Percentiles rank a stretch among this genome's conserved stretches.
These are phyloP conservation scores for Termitomyces sp. DNA, from an alignment of 768 basidiomycete species.

Conservation along the genomic window DNA sequence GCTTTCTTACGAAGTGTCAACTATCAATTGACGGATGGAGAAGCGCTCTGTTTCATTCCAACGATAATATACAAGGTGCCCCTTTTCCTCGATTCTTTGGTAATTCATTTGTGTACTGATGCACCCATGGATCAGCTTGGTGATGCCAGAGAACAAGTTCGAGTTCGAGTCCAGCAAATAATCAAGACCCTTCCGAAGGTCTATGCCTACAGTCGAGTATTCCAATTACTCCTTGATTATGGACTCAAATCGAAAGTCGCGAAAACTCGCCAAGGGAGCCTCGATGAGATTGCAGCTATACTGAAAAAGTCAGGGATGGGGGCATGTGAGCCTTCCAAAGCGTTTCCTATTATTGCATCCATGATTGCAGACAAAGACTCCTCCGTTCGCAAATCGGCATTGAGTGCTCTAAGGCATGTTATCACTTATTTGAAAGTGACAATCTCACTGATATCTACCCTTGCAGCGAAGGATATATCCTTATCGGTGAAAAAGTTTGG, in stretches of 20 bases:
- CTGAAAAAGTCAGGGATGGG: constrained; percentile 80
- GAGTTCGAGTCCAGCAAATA: constrained; percentile 76
- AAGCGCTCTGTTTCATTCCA: constrained; percentile 86
- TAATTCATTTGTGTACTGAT: background rate
- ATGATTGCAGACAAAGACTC: constrained; percentile 91
- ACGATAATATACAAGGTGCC: constrained; percentile 86
- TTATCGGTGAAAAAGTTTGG: constrained; percentile 88
- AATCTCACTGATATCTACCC: constrained; percentile 6
- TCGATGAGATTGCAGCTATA: constrained; percentile 78
- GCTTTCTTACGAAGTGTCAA: constrained; percentile 68
- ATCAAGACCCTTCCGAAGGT: constrained; percentile 84
- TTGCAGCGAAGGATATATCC: constrained; percentile 72
- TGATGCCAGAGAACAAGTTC: constrained; percentile 82
- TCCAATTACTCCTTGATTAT: constrained; percentile 83
- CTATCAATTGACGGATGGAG: constrained; percentile 80
- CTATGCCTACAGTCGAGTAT: constrained; percentile 90
- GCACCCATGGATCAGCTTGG: constrained; percentile 64
- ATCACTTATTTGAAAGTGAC: background rate
- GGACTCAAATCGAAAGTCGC: constrained; percentile 89
- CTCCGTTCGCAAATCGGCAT: constrained; percentile 81
- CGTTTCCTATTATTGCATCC: constrained; percentile 71
- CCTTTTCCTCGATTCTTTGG: constrained; percentile 2
- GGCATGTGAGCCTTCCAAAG: constrained; percentile 77
- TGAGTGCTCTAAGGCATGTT: constrained; percentile 71
- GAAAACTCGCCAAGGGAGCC: constrained; percentile 82